Evolutionary conservation across 2,329 filamentous ascomycete genomes (phyloP), one percentile per base, ranked within the genome.

Genomic region (Sarocladiaceae sp.): DNA sequence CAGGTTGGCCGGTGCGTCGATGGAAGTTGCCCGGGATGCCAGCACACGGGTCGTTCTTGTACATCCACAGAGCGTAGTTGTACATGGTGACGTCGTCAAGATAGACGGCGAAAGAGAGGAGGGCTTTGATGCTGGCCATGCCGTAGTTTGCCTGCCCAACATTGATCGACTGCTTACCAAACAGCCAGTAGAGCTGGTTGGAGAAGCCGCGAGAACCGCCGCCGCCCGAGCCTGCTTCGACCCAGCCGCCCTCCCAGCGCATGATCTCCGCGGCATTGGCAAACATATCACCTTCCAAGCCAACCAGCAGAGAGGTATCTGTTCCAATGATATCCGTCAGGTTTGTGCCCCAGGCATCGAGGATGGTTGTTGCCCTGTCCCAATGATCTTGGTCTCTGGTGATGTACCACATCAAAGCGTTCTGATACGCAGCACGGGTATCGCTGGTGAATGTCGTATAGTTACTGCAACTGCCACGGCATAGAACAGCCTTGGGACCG

Each of bases 251-350:
- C 47, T 69, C 66, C 62, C 64, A 67, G 23, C 65, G 59, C 63
- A 69, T 66, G 23, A 69, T 67, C 51, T 69, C 66, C 1, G 64
- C 67, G 0, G 65, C 65, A 26, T 69, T 69, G 16, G 58, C 64
- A 7, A 69, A 58, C 13, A 68, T 31, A 18, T 62, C 59, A 1
- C 66, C 66, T 7, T 69, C 64, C 1, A 68, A 50, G 1, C 59
- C 64, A 6, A 68, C 50, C 4, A 68, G 48, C 2, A 68, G 58
- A 1, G 63, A 63, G 1, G 51, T 53, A 44, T 66, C 62, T 0
- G 51, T 57, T 2, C 62, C 61, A 29, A 63, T 55, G 32, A 65
- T 58, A 42, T 56, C 51, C 4, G 55, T 61, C 7, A 65, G 45
- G 18, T 55, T 60, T 4, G 51, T 51, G 2, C 63, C 61, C 61